Evolutionary conservation across 139 green algal species (phyloP), one percentile per base, ranked within the genome.

Genomic region (Volvox africanus): DNA sequence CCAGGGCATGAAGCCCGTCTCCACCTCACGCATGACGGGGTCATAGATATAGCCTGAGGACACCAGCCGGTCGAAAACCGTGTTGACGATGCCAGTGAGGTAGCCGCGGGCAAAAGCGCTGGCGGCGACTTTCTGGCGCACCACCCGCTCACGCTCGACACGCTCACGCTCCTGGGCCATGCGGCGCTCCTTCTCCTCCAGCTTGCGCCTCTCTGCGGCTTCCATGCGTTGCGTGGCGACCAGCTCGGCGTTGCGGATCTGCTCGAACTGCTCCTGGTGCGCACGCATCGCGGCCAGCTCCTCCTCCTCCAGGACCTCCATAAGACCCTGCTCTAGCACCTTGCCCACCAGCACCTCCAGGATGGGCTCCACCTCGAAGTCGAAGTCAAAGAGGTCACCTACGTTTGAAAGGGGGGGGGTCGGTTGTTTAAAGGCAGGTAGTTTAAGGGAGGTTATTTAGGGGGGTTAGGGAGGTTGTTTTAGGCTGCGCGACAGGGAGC

Each of bases 321-420:
- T 97, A 30, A 98, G 92, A 21, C 96, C 94, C 92, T 99, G 97
- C 95, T 99, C 97, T 92, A 99, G 94, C 35, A 95, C 95, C 94
- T 98, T 98, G 91, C 97, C 97, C 61, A 98, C 96, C 80, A 98
- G 92, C 84, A 97, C 96, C 94, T 97, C 96, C 83, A 98, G 93
- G 32, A 98, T 95, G 30, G 97, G 97, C 95, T 98, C 96, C n/a
- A 98, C 96, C 94, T 98, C 97, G 87, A 96, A 96, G 91, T 98
- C 95, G 94, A 98, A 99, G 95, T 99, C 95, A 94, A 99, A 99
- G 50, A 98, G 93, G 93, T 99, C 97, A 37, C 97, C 96, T 95
- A 89, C 36, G 33, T 73, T 73, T 73, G 65, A 12, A 73, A 73
- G 6, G 65, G 21, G 65, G 21, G 11, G 6, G 65, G 65, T 55